Base-by-base conservation (phyloP, 2,329 filamentous ascomycete species). In the Remersonia thermophila region DNA sequence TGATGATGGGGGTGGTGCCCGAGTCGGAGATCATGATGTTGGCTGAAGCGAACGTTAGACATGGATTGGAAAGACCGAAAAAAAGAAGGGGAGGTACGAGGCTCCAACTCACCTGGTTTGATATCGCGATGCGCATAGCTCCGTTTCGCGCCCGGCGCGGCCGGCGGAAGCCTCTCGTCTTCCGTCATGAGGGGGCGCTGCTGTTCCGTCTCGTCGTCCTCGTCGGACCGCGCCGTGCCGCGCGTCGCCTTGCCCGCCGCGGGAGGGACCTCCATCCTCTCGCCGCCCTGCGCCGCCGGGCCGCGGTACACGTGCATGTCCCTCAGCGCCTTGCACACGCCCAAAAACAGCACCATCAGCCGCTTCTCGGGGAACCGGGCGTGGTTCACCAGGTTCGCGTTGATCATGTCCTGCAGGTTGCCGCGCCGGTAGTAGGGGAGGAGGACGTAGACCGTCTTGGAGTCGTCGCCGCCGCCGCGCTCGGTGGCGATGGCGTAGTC, bases 21-120 rank as follows among this genome's bases (percentile, higher is more conserved):
- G 85, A 77, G 56, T 96, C 89, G 47, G 83, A 81, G 48, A 98
- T 94, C 91, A 98, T 98, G 55, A 98, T 93, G 62, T 98, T 98
- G 40, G 86, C 73, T 76, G 40, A 17, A 15, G 4, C 14, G 33
- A 10, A 27, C 32, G 15, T 30, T 36, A 29, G 41, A 27, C 25
- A 16, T n/a, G n/a, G n/a, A n/a, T 37, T 32, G 23, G 13, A 16
- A 12, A 15, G 14, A n/a, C 7, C 35, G n/a, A 4, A 27, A 23
- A 27, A n/a, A n/a, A n/a, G n/a, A n/a, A n/a, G n/a, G n/a, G n/a
- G n/a, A n/a, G n/a, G n/a, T n/a, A n/a, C n/a, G n/a, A n/a, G n/a
- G n/a, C n/a, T n/a, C n/a, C 20, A 27, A 51, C 71, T 51, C 65
- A 86, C 84, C 89, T 51, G 91, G 91, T 60, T 98, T 98, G 57